Conservation (phyloP, 139 green algal species). For the Chlorella ohadii region DNA sequence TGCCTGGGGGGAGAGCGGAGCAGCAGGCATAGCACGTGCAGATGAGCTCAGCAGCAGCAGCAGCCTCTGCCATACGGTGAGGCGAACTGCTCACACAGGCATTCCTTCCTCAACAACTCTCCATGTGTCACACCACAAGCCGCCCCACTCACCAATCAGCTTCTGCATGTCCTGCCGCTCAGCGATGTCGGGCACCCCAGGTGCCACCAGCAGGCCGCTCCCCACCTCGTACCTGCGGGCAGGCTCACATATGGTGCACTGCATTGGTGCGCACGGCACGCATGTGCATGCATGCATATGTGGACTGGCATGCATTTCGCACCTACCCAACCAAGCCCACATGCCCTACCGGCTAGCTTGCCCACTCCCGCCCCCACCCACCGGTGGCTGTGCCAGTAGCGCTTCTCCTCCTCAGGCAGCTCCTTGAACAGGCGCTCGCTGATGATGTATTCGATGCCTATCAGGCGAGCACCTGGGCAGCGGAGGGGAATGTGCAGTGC, state of each 20-base stretch:
- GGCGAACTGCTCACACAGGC: no score
- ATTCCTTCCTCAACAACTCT: no score
- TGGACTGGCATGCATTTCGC: no score
- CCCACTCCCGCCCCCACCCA: background rate
- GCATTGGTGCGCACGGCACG: no score
- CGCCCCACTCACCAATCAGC: conserved; percentile 47
- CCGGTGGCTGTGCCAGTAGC: conserved; percentile 81
- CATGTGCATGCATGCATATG: background rate
- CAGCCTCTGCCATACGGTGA: no score
- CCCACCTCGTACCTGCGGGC: conserved; percentile 67
- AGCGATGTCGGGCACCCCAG: conserved; percentile 48
- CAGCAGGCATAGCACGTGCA: background rate
- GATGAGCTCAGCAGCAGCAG: background rate
- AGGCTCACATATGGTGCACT: no score
- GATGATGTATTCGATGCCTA: conserved; percentile 78
- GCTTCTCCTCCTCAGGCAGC: conserved; percentile 80
- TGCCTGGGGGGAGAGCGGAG: background rate
- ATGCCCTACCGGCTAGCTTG: no score
- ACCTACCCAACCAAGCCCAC: no score
- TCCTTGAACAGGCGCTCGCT: conserved; percentile 60
- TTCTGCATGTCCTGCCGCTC: conserved; percentile 65
- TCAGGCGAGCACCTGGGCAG: conserved; percentile 60
- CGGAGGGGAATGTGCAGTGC: background rate
- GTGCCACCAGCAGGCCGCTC: conserved; percentile 56
- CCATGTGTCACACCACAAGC: no score